These are phyloP conservation scores for Mycena galopus DNA, from an alignment of 768 basidiomycete species.

Conservation along the genomic window DNA sequence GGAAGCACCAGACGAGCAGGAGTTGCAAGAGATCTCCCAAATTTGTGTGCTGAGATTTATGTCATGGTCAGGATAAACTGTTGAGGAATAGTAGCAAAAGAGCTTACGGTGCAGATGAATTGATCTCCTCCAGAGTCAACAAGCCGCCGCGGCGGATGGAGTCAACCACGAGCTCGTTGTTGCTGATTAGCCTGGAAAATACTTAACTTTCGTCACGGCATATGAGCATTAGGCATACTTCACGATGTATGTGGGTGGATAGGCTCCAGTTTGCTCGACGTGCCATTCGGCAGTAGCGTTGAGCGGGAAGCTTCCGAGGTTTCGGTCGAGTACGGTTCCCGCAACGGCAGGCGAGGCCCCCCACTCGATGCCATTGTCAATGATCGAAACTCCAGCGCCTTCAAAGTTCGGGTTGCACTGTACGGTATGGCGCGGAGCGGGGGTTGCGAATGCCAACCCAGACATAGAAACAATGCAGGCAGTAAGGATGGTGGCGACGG, in stretches of 20 bases:
- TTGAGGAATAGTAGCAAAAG: background rate
- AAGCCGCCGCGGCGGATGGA: background rate
- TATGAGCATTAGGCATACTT: background rate
- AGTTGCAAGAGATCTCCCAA: conserved; percentile 20
- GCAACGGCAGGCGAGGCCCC: background rate
- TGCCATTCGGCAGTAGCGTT: conserved; percentile 24
- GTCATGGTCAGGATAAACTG: background rate
- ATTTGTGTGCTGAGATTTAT: conserved; percentile 14
- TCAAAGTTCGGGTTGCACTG: conserved; percentile 27
- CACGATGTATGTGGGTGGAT: conserved; percentile 2
- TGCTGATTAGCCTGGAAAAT: background rate
- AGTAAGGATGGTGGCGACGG: background rate
- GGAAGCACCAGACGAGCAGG: conserved; percentile 13
- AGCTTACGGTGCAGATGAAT: background rate
- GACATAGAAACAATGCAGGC: background rate
- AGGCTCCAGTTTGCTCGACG: conserved; percentile 18
- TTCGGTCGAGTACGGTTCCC: conserved; percentile 10
- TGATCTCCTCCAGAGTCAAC: conserved; percentile 7
- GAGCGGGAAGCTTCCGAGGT: conserved; percentile 1
- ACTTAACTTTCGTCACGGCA: background rate
- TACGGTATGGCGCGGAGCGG: background rate
- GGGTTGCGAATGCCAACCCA: background rate
- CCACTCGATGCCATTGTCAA: background rate
- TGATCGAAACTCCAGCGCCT: conserved; percentile 24
- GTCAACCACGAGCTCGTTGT: conserved; percentile 23